Conservation (phyloP, 1,284 basidiomycete genomes). For the Chondrostereum purpureum region DNA sequence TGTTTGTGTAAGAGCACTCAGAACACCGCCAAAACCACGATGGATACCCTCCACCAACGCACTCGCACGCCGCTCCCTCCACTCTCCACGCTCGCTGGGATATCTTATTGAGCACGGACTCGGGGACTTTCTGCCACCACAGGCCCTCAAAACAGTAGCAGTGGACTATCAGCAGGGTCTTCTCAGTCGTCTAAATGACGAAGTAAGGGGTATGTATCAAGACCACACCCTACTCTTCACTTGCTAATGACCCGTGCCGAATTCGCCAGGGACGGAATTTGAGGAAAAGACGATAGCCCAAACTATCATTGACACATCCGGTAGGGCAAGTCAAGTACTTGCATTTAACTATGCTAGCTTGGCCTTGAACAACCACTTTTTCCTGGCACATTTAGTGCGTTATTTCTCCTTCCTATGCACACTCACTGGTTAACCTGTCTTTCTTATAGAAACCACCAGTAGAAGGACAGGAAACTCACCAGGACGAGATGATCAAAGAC, state of each 20-base stretch:
- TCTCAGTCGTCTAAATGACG: constrained; percentile 66
- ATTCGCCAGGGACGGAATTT: constrained; percentile 45
- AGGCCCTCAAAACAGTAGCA: constrained; percentile 59
- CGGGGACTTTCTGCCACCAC: constrained; percentile 67
- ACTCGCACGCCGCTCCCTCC: constrained; percentile 24
- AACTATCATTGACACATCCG: constrained; percentile 68
- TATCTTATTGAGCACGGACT: constrained; percentile 68
- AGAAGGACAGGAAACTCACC: constrained; percentile 19
- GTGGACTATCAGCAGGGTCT: constrained; percentile 81
- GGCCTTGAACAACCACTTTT: constrained; percentile 94
- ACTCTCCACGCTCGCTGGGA: constrained; percentile 50
- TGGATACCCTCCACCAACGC: neutral
- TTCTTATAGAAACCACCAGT: constrained; percentile 45
- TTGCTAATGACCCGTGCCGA: constrained; percentile 8
- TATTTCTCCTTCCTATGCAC: constrained; percentile 4
- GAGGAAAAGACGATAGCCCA: constrained; percentile 63
- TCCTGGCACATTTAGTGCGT: constrained; percentile 80
- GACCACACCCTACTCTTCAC: neutral
- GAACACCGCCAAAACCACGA: neutral
- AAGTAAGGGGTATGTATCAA: constrained; percentile 57
- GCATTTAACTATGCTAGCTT: constrained; percentile 91
- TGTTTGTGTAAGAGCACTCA: neutral
- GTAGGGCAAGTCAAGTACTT: constrained; percentile 55
- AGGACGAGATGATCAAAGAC: constrained; percentile 27
- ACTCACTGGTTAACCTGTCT: constrained; percentile 7